phyloP scores from a whole-genome alignment of 1,284 basidiomycete genomes.

The Neonothopanus nambi region DNA sequence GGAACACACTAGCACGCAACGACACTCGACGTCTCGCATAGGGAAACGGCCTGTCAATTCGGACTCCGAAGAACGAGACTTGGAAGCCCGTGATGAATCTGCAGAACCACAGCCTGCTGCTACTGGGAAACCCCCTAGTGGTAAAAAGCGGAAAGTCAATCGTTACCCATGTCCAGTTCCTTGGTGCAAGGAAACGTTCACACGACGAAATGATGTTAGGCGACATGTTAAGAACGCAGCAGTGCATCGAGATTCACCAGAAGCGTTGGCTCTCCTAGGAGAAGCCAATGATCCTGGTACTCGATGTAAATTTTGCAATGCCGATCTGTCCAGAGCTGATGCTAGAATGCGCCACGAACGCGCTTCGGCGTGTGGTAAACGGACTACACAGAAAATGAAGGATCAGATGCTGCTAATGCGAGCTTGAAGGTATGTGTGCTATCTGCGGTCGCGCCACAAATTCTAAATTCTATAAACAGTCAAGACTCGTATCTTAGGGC shows the following conservation, averaged over 20 bases:
- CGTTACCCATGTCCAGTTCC: slow-evolving; percentile 18
- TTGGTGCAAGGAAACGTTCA: slow-evolving; percentile 22
- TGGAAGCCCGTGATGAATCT: slow-evolving; percentile 8
- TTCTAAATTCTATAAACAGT: too few species aligned
- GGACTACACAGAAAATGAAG: slow-evolving; percentile 19
- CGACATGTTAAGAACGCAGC: slow-evolving; percentile 21
- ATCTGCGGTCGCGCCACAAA: too few species aligned
- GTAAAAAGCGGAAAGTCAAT: slow-evolving; percentile 17
- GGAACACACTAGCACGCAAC: background rate
- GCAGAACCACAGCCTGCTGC: background rate
- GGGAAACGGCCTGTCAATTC: slow-evolving; percentile 9
- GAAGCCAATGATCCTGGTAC: slow-evolving; percentile 13
- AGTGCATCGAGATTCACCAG: slow-evolving; percentile 16
- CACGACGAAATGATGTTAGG: slow-evolving; percentile 20
- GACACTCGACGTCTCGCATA: background rate
- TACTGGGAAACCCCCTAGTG: background rate
- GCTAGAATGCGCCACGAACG: slow-evolving; percentile 21
- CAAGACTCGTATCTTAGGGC: too few species aligned
- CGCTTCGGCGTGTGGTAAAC: slow-evolving; percentile 21
- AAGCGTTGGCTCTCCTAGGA: slow-evolving; percentile 7
- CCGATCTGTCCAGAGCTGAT: slow-evolving; percentile 22
- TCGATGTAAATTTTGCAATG: slow-evolving; percentile 19
- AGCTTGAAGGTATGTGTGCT: slow-evolving; percentile 14
- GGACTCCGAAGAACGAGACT: slow-evolving; percentile 11
- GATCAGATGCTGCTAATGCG: slow-evolving; percentile 17